Evolutionary conservation across 1,284 basidiomycete genomes (phyloP), one percentile per base, ranked within the genome.

Genomic region (Austropuccinia psidii): DNA sequence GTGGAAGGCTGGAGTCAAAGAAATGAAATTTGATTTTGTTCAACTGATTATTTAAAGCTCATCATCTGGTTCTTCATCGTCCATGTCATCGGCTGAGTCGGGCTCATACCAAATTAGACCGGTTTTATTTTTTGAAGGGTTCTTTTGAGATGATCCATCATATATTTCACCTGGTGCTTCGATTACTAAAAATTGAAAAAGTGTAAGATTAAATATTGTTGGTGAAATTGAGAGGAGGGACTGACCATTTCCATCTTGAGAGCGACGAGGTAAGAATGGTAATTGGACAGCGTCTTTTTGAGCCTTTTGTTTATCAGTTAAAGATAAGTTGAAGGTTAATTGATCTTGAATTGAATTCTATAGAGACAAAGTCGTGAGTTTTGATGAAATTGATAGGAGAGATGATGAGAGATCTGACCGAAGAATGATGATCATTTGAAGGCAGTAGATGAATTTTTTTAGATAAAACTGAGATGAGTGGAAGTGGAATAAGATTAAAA

Each of bases 21-120:
- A 21, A 52, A 21, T 9, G n/a, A n/a, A n/a, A n/a, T n/a, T n/a
- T n/a, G n/a, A n/a, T n/a, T n/a, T n/a, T n/a, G n/a, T n/a, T n/a
- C n/a, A n/a, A n/a, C n/a, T n/a, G n/a, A n/a, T n/a, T n/a, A n/a
- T 31, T 55, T 31, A 55, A 19, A 55, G 24, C 33, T 67, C 65
- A 52, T 69, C 66, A 58, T 69, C 66, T 0, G 66, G 66, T 47
- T 69, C 66, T 57, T 69, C 66, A 24, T 69, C 52, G 43, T 69
- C 66, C 24, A 69, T 21, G 33, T 69, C 66, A 47, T 69, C 66
- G 47, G 52, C 66, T 19, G 66, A 69, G 43, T 69, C 66, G 31
- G 66, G 66, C n/a, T 69, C 52, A 55, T 69, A 69, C 15, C 43
- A n/a, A 31, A 69, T 69, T 19, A 57, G 21, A n/a, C 52, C 52